These are phyloP conservation scores for Coniferiporia weirii DNA, from an alignment of 1,284 basidiomycete genomes.

Conservation along the genomic window DNA sequence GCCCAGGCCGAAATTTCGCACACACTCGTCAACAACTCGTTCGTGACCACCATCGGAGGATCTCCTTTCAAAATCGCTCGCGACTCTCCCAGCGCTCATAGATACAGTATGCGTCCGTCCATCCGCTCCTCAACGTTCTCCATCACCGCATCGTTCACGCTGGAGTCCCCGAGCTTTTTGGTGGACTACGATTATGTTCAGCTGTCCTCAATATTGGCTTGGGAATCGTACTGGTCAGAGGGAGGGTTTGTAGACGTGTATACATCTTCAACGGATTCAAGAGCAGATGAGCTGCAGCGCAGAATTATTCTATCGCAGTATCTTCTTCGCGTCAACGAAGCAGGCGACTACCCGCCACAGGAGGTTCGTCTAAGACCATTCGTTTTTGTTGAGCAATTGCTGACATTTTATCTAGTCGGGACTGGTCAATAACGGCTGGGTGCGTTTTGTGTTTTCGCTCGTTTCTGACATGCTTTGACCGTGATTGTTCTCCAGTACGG, in stretches of 20 bases:
- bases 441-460: constrained; percentile 27
- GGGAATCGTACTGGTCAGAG: constrained; percentile 45
- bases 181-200: constrained; percentile 26
- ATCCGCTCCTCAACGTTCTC: constrained; percentile 27
- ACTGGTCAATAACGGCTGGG: constrained; percentile 55
- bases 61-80: constrained; percentile 38
- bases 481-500: constrained; percentile 31
- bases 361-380: constrained; percentile 37
- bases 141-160: constrained; percentile 31
- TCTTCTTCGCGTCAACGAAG: constrained; percentile 54
- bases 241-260: constrained; percentile 50
- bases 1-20: constrained; percentile 38
- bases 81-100: constrained; percentile 37
- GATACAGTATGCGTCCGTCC: constrained; percentile 36
- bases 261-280: constrained; percentile 42
- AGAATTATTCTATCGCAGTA: constrained; percentile 53
- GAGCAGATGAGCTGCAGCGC: constrained; percentile 52
- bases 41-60: constrained; percentile 41
- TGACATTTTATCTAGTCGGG: constrained; percentile 39
- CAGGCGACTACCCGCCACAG: constrained; percentile 51
- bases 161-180: constrained; percentile 19
- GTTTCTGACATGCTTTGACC: not conserved
- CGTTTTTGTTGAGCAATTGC: not conserved
- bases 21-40: constrained; percentile 36
- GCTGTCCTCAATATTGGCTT: constrained; percentile 34